Evolutionary conservation across 73 alveolate species (phyloP).

Genomic region (Paraurostyla sp.): DNA sequence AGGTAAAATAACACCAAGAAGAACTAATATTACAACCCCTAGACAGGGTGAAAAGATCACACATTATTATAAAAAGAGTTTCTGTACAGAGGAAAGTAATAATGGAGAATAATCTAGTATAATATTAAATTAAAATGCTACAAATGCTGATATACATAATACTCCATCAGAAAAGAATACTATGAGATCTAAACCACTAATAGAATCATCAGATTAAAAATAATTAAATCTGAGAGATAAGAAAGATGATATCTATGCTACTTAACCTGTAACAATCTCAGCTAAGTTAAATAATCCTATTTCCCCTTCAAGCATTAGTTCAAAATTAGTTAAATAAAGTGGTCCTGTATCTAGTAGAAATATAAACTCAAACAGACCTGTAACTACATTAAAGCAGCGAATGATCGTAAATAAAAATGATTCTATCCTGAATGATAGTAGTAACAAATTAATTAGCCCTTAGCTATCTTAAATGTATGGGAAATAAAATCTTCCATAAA

Average conservation of each 20-base stretch:
- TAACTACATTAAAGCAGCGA: slow-evolving; percentile 3
- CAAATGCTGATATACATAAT: not conserved
- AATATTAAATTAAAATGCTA: no score
- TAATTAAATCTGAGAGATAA: not conserved
- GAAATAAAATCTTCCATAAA: not conserved
- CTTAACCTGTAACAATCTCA: not conserved
- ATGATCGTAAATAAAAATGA: not conserved
- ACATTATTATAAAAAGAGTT: slow-evolving; percentile 13
- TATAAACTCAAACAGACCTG: not conserved
- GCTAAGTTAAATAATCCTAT: no score
- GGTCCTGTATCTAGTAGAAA: not conserved
- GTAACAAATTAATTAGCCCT: not conserved
- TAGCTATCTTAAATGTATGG: not conserved
- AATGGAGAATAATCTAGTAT: not conserved
- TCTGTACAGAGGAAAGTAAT: no score
- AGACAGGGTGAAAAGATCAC: not conserved
- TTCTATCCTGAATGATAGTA: not conserved
- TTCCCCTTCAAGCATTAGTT: no score
- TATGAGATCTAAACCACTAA: not conserved
- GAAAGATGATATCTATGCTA: not conserved
- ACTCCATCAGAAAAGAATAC: slow-evolving; percentile 9
- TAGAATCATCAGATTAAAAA: slow-evolving; percentile 7
- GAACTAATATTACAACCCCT: not conserved
- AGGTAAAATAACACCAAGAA: slow-evolving; percentile 20
- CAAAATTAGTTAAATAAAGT: no score